phyloP scores from a whole-genome alignment of 768 basidiomycete species.

The Wakefieldia striispora region DNA sequence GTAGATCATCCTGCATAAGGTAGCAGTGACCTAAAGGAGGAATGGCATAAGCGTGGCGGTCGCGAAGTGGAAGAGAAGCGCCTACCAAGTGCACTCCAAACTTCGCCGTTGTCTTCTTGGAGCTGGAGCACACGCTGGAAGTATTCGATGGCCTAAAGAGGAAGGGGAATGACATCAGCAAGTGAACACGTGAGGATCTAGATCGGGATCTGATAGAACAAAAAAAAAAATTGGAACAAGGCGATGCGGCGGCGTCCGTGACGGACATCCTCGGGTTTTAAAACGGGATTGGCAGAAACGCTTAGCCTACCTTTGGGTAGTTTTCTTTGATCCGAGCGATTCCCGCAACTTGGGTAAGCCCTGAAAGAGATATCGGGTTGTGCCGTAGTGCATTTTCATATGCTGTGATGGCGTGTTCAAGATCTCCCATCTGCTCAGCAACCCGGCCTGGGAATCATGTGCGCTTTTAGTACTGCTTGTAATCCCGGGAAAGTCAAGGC shows the following conservation, averaged over 20 bases:
- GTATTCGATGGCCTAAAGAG: slow-evolving; percentile 85
- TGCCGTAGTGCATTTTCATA: slow-evolving; percentile 96
- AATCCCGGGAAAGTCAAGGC: not conserved
- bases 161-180: slow-evolving; percentile 31
- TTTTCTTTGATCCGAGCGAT: slow-evolving; percentile 98
- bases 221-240: slow-evolving; percentile 16
- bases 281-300: slow-evolving; percentile 31
- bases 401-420: slow-evolving; percentile 87
- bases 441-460: slow-evolving; percentile 68
- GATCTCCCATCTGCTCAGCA: slow-evolving; percentile 93
- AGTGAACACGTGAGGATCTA: slow-evolving; percentile 28
- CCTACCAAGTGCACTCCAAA: slow-evolving; percentile 93
- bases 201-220: slow-evolving; percentile 26
- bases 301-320: slow-evolving; percentile 76
- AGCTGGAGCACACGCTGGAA: slow-evolving; percentile 90
- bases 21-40: slow-evolving; percentile 80
- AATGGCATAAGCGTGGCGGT: slow-evolving; percentile 14
- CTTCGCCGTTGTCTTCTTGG: slow-evolving; percentile 96
- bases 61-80: slow-evolving; percentile 24
- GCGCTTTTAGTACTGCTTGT: slow-evolving; percentile 15
- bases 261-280: slow-evolving; percentile 34
- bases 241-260: slow-evolving; percentile 22
- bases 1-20: slow-evolving; percentile 98
- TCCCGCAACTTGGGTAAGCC: slow-evolving; percentile 90
- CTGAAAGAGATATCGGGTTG: slow-evolving; percentile 87